Percentiles rank a stretch among this genome's conserved stretches.
phyloP scores from a whole-genome alignment of 176 grass and related monocot species.

The Triticum monococcum region DNA sequence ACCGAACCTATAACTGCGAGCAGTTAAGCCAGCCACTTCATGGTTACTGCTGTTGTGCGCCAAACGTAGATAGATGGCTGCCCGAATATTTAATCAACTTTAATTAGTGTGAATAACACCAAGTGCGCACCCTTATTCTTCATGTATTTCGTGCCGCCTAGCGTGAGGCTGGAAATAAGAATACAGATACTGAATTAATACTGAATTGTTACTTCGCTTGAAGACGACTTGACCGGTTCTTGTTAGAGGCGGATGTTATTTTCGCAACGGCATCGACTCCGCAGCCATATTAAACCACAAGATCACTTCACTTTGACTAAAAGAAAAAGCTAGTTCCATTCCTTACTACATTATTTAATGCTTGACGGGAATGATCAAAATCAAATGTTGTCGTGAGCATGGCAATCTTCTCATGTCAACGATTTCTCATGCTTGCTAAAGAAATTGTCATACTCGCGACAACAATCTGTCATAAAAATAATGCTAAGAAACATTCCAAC shows the following conservation, averaged over 20 bases:
- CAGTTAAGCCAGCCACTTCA: constrained; percentile 29
- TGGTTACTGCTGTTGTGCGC: not conserved
- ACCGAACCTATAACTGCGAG: constrained; percentile 51
- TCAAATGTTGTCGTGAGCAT: no score
- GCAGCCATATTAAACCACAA: not conserved
- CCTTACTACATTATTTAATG: no score
- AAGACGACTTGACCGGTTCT: not conserved
- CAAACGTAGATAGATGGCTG: constrained; percentile 1
- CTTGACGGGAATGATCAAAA: no score
- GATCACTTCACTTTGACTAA: not conserved
- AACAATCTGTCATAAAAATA: no score
- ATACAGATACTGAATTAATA: not conserved
- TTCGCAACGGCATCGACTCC: not conserved
- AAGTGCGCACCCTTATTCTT: not conserved
- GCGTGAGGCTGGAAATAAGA: not conserved
- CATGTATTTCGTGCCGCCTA: not conserved
- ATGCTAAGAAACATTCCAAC: no score
- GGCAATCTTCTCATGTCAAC: no score
- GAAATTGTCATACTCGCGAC: no score
- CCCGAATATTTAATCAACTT: not conserved
- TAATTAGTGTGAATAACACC: constrained; percentile 4
- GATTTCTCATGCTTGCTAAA: no score
- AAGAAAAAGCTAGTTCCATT: not conserved
- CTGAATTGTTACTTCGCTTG: not conserved
- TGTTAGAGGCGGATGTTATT: not conserved